Percentiles rank a stretch among this genome's conserved stretches.
These are phyloP conservation scores for Glycine latifolia DNA, from an alignment of 306 rosid genomes.

Conservation along the genomic window DNA sequence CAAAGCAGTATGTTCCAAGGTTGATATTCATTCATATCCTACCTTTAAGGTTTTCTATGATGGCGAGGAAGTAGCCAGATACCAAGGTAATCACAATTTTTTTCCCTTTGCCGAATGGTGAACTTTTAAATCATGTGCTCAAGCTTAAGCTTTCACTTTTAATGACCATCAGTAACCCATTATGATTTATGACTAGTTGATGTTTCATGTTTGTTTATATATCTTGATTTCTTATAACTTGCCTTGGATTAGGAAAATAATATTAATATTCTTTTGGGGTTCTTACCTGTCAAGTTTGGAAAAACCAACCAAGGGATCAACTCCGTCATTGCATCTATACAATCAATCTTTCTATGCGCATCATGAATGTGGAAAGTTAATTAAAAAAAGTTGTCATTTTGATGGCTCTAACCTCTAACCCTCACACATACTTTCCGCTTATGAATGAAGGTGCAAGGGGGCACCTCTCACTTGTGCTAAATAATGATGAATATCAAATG, in stretches of 20 bases:
- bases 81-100: constrained; percentile 55
- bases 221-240: constrained; percentile 16
- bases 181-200: constrained; percentile 3
- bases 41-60: constrained; percentile 90
- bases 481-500: neutral
- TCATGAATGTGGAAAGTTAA: constrained; percentile 18
- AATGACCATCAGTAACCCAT: constrained; percentile 15
- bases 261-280: constrained; percentile 8
- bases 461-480: constrained; percentile 28
- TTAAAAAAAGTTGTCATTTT: neutral
- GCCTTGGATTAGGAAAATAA: neutral
- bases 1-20: constrained; percentile 78
- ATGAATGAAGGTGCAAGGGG: constrained; percentile 32
- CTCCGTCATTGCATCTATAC: constrained; percentile 20
- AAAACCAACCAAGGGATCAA: constrained; percentile 30
- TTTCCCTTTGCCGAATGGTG: too few relatives aligned
- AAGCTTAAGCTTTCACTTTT: constrained; percentile 23
- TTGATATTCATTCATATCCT: constrained; percentile 94
- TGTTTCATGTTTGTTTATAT: constrained; percentile 21
- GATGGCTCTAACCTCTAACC: constrained; percentile 1
- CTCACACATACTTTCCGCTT: neutral
- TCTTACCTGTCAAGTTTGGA: constrained; percentile 29
- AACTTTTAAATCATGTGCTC: neutral
- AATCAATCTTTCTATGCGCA: neutral
- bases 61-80: constrained; percentile 86